These are phyloP conservation scores for Mucor circinelloides DNA, from an alignment of 371 early-diverging fungal species.

Conservation along the genomic window DNA sequence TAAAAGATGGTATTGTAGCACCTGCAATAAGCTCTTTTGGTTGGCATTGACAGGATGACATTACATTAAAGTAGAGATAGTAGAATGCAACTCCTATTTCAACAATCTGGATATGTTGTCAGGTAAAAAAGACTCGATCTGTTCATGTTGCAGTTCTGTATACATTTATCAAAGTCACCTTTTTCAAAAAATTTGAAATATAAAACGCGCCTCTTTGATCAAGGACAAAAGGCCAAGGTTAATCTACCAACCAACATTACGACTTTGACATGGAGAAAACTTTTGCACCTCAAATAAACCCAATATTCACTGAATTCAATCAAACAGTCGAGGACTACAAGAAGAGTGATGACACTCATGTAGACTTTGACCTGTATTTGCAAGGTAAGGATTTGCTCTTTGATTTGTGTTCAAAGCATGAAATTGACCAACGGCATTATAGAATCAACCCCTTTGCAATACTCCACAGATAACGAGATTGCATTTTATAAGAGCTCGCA, in stretches of 20 bases:
- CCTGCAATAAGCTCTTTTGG: no score
- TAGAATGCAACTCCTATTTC: no score
- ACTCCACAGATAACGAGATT: not conserved
- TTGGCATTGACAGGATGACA: no score
- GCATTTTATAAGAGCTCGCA: not conserved
- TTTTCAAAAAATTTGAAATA: not conserved
- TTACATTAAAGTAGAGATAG: no score
- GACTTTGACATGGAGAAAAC: not conserved
- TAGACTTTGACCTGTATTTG: not conserved
- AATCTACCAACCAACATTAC: not conserved
- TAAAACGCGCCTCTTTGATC: not conserved
- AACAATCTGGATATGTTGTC: no score
- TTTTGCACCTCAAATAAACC: not conserved
- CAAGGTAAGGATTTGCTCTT: not conserved
- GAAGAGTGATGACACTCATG: not conserved
- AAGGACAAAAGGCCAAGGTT: not conserved
- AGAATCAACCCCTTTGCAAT: not conserved
- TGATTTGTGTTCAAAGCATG: no score
- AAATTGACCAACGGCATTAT: no score
- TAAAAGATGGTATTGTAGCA: no score
- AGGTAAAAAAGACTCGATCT: no score
- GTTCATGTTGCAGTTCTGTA: not conserved
- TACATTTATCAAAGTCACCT: not conserved
- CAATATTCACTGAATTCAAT: not conserved
- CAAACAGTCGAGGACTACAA: not conserved